Base-by-base conservation (phyloP, 441 rosid genomes). In the Gossypium schwendimanii region DNA sequence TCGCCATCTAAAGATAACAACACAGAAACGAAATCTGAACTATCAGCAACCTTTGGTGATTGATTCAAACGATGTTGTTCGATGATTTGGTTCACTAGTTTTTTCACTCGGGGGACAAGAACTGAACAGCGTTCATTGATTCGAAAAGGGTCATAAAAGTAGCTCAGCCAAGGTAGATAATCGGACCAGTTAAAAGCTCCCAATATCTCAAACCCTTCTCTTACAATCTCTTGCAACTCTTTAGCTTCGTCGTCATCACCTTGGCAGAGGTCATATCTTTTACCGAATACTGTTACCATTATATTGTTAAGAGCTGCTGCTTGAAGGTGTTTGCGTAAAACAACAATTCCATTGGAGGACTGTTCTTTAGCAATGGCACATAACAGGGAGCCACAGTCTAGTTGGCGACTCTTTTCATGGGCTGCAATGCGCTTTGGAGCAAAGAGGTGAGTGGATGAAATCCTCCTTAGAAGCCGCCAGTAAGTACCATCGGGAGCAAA, bases 181-280 rank as follows among this genome's bases (percentile, higher is more conserved):
- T 85, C 88, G 0, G 81, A 85, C 81, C 85, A 83, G 28, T 85
- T 85, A 73, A 85, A 83, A 41, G 88, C 82, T 10, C 88, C 86
- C 78, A 83, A 58, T 9, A 83, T 70, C 50, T 81, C 85, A 64
- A 83, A 85, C 54, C 88, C 86, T 78, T 83, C 85, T 10, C 72
- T 69, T 0, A 83, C 85, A 23, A 85, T 70, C 10, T 76, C 79
- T 8, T 67, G 71, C 31, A 85, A 75, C 20, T 76, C 84, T 24
- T 64, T 49, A 0, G 66, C 69, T 63, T 28, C 33, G 33, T 77
- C 83, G 2, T 63, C 69, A 6, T 33, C 24, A 11, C 12, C 6
- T 24, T 49, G 5, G 28, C 2, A 15, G 14, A 67, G 6, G 45
- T 78, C 79, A 20, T 76, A 81, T 33, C 82, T 67, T 62, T 78